Evolutionary conservation across 2,329 filamentous ascomycete species (phyloP), one percentile per base, ranked within the genome.

Genomic region (Trichothecium roseum): DNA sequence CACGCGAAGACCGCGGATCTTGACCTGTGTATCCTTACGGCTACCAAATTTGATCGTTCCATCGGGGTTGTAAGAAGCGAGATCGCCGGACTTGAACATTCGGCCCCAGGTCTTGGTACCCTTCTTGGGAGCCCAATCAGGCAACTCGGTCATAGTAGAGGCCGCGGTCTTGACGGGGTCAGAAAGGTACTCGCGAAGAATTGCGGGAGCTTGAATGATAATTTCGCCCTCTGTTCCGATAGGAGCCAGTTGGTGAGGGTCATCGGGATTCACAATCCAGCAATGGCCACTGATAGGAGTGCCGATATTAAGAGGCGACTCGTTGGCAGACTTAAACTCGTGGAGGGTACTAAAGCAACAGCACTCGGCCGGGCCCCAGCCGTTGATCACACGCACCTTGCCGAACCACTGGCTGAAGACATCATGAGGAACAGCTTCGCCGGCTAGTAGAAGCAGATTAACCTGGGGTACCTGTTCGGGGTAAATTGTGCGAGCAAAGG

Each of bases 181-280:
- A 35, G 64, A 63, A n/a, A 69, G 49, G 37, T 73, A 74, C 24
- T 67, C 66, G 27, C 60, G 52, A 15, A 62, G 64, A 12, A 73
- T 6, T 13, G 39, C 39, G n/a, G 67, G 67, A 2, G 39, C 41
- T 26, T 45, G 37, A 13, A 45, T 38, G 17, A 40, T 24, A 13
- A 45, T 30, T 28, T 45, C 43, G 8, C 43, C 41, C 3, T 39
- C 13, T 8, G 28, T 32, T 8, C 43, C 43, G 16, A 42, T n/a
- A 18, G 43, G 43, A 5, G 36, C 38, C 3, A 40, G 28, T 5
- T 22, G 26, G 13, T 31, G n/a, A 17, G 32, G 24, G 20, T 44
- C 24, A 10, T 32, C 26, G 8, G 33, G 30, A 10, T 42, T 37
- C n/a, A 40, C 35, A 27, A 42, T 34, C 40, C 40, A 42, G 15